Evolutionary conservation across 306 rosid species (phyloP), one percentile per base, ranked within the genome.

Genomic region (Acacia melanoxylon): DNA sequence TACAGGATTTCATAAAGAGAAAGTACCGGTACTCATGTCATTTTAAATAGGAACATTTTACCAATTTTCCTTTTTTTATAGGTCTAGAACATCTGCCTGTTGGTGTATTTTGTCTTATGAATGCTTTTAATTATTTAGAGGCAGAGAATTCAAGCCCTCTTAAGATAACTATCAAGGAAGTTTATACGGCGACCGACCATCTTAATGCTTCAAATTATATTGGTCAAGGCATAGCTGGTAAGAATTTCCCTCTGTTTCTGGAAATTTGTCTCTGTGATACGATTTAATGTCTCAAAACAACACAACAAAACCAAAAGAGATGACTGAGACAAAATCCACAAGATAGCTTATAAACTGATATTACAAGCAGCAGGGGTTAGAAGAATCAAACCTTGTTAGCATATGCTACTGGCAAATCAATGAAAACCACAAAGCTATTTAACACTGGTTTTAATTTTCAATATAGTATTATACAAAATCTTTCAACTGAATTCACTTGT

Each of bases 151-250:
- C 86, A 33, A 27, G 84, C 56, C 82, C 75, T 74, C 80, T 77
- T 44, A 80, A 80, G 86, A 76, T 87, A 62, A 80, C 91, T 49
- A 72, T 61, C 37, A 86, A 69, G 89, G 90, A 87, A 44, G 76
- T 89, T 68, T 82, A 87, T 80, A 78, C 56, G 19, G 92, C 90
- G 6, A 89, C 93, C 51, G 27, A 83, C 85, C 82, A 90, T 78
- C 85, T 89, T 52, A 58, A 68, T 59, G 46, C 84, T 75, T 73
- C 84, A 25, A 92, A 92, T 82, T 89, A 77, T 82, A 83, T 92
- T 46, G 97, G 92, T 80, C 90, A 90, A 89, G 92, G 97, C 45
- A 70, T 78, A 52, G 90, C 94, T 20, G 94, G 97, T 92, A 72
- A 87, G 85, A 52, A 49, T 12, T 48, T 56, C 69, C 48, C 67